phyloP scores from a whole-genome alignment of 257 asterid species.

The Capsicum pubescens region DNA sequence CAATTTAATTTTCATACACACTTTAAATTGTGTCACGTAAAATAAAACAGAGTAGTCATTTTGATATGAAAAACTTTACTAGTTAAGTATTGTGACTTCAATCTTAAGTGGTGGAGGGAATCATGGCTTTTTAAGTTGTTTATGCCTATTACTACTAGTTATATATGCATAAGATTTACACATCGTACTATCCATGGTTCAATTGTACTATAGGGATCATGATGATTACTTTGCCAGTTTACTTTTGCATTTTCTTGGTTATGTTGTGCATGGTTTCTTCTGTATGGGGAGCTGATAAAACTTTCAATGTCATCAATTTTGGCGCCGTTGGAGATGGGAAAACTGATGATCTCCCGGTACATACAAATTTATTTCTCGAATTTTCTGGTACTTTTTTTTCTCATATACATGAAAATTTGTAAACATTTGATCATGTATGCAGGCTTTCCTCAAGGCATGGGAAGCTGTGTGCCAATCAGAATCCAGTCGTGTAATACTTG shows the following conservation, averaged over 20 bases:
- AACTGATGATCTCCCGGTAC: constrained; percentile 31
- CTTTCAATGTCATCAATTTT: constrained; percentile 26
- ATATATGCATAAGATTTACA: background rate
- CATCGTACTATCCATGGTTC: background rate
- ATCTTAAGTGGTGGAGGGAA: constrained; percentile 21
- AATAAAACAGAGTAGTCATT: background rate
- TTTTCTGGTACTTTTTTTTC: background rate
- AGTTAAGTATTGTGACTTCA: background rate
- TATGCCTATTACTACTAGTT: background rate
- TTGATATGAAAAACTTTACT: background rate
- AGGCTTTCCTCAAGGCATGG: constrained; percentile 79
- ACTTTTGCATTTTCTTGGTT: background rate
- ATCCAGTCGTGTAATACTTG: constrained; percentile 39
- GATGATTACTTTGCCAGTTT: background rate
- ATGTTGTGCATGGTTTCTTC: constrained; percentile 29
- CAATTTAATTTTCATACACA: background rate
- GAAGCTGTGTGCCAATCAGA: constrained; percentile 52
- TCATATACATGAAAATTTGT: background rate
- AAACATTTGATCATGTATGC: constrained; percentile 18
- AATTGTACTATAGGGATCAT: background rate
- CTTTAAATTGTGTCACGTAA: background rate
- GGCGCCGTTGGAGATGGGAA: constrained; percentile 25
- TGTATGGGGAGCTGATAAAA: background rate
- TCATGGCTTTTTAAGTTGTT: background rate
- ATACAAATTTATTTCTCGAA: background rate